Evolutionary conservation across 495 filamentous ascomycete species (phyloP), one percentile per base, ranked within the genome.

Genomic region (Hypoxylon trugodes): DNA sequence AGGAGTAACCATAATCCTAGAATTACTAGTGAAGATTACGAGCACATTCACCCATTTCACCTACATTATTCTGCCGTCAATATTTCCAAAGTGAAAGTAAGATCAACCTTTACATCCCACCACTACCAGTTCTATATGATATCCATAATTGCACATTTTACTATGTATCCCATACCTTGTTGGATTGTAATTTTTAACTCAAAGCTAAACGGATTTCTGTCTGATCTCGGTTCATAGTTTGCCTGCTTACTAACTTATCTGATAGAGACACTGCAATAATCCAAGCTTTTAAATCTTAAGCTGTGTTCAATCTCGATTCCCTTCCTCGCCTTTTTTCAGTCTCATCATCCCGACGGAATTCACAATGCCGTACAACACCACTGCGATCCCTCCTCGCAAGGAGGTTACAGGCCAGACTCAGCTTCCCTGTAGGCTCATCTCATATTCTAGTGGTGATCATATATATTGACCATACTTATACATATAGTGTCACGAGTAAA

Each of bases 281-380:
- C n/a, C n/a, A n/a, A n/a, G n/a, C n/a, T n/a, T 30, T 5, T 5
- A 13, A 0, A 8, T 30, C 4, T 16, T 10, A 38, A 6, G n/a
- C n/a, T 5, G n/a, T 15, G 4, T 13, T 30, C 13, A 4, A 13
- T 12, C 13, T 24, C 33, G 7, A 18, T 5, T 7, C 41, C 21
- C 40, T 41, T 49, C 41, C 32, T 36, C 9, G 22, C 16, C 7
- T 38, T 4, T 10, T 16, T 24, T 22, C 4, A 42, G n/a, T n/a
- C n/a, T n/a, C 16, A 12, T 24, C 32, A 33, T 15, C 54, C 3
- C 4, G 13, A 18, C 38, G 22, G 0, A 9, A 42, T n/a, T 38
- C 43, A 42, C 15, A 2, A 97, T 97, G 93, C 87, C 93, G 19
- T 93, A 96, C 81, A 97, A 97, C 76, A 92, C 89, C 62, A 84